A percentile compares a stretch with the other conserved stretches of the same genome.
phyloP scores from a whole-genome alignment of 352 stramenopile species.

The Globisporangium paroecandrum region DNA sequence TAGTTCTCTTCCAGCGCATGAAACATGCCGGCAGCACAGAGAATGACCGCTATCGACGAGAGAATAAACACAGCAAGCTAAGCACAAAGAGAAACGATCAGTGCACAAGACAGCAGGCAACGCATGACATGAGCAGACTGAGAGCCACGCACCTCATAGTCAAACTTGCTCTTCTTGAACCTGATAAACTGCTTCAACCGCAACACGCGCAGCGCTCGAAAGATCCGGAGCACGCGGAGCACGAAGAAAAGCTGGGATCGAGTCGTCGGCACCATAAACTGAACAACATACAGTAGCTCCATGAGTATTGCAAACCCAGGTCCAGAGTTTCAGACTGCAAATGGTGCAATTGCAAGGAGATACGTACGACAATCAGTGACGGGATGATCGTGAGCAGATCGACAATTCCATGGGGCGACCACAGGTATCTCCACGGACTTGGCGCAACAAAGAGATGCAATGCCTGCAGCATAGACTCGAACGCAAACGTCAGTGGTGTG shows the following conservation, averaged over 20 bases:
- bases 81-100: neutral
- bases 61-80: slow-evolving; percentile 67
- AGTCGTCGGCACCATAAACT: slow-evolving; percentile 46
- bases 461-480: slow-evolving; percentile 12
- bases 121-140: neutral
- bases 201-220: slow-evolving; percentile 57
- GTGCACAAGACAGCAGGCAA: neutral
- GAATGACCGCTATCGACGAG: slow-evolving; percentile 53
- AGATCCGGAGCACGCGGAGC: slow-evolving; percentile 69
- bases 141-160: slow-evolving; percentile 49
- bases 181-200: slow-evolving; percentile 52
- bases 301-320: neutral
- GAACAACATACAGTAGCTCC: neutral
- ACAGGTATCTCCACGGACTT: slow-evolving; percentile 39
- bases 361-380: slow-evolving; percentile 47
- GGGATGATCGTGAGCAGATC: slow-evolving; percentile 72
- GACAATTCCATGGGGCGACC: slow-evolving; percentile 55
- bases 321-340: too few species aligned
- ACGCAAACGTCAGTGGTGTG: neutral
- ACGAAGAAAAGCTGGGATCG: slow-evolving; percentile 56
- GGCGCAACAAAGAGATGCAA: slow-evolving; percentile 49
- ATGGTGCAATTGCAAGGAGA: too few species aligned
- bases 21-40: slow-evolving; percentile 64
- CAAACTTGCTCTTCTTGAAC: slow-evolving; percentile 65
- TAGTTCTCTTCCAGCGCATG: slow-evolving; percentile 55